Base-by-base conservation (phyloP, 2,329 filamentous ascomycete genomes). In the Talaromyces piceae region DNA sequence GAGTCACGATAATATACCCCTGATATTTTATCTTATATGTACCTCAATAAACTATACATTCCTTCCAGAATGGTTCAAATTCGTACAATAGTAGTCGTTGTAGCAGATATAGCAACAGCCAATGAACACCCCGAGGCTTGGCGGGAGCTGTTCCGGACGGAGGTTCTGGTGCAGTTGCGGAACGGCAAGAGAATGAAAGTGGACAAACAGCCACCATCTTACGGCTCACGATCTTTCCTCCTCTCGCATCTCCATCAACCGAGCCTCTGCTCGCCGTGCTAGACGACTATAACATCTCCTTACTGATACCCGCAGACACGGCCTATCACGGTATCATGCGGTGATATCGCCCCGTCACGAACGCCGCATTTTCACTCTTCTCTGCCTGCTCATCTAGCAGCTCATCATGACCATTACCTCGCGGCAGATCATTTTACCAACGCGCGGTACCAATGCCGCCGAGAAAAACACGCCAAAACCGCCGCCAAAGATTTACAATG, bases 401-500 rank as follows among this genome's bases (percentile, higher is more conserved):
- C 20, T 43, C 39, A 60, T 56, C 58, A 75, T 75, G 73, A 72
- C 72, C 45, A 73, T 75, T 57, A 70, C 66, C 30, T 68, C 70
- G 5, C 61, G 65, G 23, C 62, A 66, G 45, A 65, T 63, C 50
- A 57, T 74, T 49, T 57, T 64, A 16, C 61, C 68, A 37, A 63
- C 63, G 56, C 70, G 69, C 51, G 56, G 66, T 53, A 63, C 63
- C 57, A 69, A 67, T 46, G 55, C 65, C 56, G 64, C 72, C 56
- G 25, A 55, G 16, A 61, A 66, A 62, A 68, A 71, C 59, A 58
- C 70, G 26, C 65, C 70, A 43, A 82, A 80, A 61, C 74, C 77
- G 54, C 70, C 73, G 39, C 79, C 80, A 27, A 73, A 73, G 57
- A 66, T 79, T 52, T 81, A 76, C 67, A 67, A 68, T 55, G 73